Conservation (phyloP, 805 yeast species). For the Yamadazyma paraphyllophila region DNA sequence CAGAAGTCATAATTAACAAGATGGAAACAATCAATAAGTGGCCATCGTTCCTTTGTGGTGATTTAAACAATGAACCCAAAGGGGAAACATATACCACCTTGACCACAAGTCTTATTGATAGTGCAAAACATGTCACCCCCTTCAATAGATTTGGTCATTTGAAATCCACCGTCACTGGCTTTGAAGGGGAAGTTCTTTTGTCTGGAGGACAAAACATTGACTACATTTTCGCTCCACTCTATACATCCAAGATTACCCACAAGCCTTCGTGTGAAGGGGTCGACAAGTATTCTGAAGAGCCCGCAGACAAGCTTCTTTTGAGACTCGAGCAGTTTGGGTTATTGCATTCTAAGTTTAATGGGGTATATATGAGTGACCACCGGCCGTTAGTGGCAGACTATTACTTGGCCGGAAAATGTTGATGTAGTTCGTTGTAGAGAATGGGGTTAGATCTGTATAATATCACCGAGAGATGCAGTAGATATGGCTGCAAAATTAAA, state of each 20-base stretch:
- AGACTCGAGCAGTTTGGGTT: slow-evolving; percentile 26
- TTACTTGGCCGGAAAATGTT: slow-evolving; percentile 12
- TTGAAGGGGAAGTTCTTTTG: slow-evolving; percentile 23
- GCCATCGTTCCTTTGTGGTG: slow-evolving; percentile 34
- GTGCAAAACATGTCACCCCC: slow-evolving; percentile 19
- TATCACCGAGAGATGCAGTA: no score
- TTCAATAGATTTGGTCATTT: slow-evolving; percentile 28
- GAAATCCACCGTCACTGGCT: slow-evolving; percentile 32
- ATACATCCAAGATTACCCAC: slow-evolving; percentile 15
- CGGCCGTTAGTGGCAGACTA: slow-evolving; percentile 35
- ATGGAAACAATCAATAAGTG: slow-evolving; percentile 25
- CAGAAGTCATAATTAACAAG: slow-evolving; percentile 26
- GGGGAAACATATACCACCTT: slow-evolving; percentile 20
- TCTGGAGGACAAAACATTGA: slow-evolving; percentile 32
- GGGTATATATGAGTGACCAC: slow-evolving; percentile 35
- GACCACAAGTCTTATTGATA: slow-evolving; percentile 16
- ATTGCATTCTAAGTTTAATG: slow-evolving; percentile 33
- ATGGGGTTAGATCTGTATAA: no score
- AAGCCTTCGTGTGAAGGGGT: slow-evolving; percentile 14
- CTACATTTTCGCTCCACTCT: slow-evolving; percentile 29
- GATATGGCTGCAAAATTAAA: no score
- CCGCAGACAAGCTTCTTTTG: slow-evolving; percentile 16
- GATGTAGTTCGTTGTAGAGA: no score
- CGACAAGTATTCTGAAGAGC: slow-evolving; percentile 3
- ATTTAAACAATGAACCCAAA: slow-evolving; percentile 25